phyloP scores from a whole-genome alignment of 164 flowering plant species.

The Vitis rupestris region DNA sequence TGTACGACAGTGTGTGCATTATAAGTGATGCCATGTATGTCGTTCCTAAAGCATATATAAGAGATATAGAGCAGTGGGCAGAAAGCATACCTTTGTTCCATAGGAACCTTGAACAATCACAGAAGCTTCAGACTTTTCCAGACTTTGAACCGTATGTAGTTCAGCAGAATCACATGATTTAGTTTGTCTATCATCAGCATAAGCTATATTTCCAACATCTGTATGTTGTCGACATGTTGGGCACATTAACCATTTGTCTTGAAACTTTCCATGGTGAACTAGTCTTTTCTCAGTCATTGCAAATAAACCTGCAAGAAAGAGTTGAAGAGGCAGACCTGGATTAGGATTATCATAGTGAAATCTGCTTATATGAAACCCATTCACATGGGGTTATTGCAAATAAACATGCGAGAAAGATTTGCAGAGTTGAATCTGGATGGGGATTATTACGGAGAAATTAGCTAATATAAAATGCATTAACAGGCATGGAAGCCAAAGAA shows the following conservation, averaged over 20 bases:
- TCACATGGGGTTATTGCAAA: no score
- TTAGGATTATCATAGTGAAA: no score
- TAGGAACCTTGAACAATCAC: constrained; percentile 81
- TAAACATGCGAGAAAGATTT: no score
- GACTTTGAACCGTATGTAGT: constrained; percentile 23
- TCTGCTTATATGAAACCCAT: no score
- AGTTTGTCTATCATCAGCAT: constrained; percentile 59
- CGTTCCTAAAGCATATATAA: not conserved
- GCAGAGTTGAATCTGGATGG: constrained; percentile 2
- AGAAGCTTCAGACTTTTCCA: constrained; percentile 49
- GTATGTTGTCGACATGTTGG: constrained; percentile 91
- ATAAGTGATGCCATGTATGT: not conserved
- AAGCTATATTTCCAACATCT: constrained; percentile 72
- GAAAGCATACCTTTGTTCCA: constrained; percentile 75
- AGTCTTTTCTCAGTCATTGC: constrained; percentile 60
- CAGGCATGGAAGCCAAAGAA: not conserved
- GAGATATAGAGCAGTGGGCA: constrained; percentile 2
- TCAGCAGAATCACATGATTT: constrained; percentile 25
- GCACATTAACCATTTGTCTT: constrained; percentile 74
- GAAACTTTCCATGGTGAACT: constrained; percentile 36
- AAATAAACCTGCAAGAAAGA: constrained; percentile 62
- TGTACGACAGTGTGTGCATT: not conserved
- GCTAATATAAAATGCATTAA: not conserved
- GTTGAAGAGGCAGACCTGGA: no score
- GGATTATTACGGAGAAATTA: not conserved